Percentiles rank a stretch among this genome's conserved stretches.
phyloP scores from a whole-genome alignment of 140 eudicot species.

The Senecio squalidus region DNA sequence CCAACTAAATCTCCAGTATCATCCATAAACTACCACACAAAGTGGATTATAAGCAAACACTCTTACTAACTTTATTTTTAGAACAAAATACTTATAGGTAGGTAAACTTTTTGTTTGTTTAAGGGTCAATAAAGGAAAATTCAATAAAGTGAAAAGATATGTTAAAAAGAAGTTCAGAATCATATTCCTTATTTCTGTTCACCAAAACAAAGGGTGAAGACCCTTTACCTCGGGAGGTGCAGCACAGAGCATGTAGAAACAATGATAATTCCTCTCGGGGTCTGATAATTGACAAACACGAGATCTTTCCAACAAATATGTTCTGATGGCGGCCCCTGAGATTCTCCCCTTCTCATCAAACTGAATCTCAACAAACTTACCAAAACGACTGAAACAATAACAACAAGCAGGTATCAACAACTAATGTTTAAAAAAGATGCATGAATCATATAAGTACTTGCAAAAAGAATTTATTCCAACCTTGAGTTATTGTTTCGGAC shows the following conservation, averaged over 20 bases:
- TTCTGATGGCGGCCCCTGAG: conserved; percentile 99
- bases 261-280: conserved; percentile 95
- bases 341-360: conserved; percentile 82
- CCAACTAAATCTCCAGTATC: background rate
- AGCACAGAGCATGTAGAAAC: conserved; percentile 99
- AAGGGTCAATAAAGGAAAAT: background rate
- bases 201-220: conserved; percentile 9
- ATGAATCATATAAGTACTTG: background rate
- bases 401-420: conserved; percentile 12
- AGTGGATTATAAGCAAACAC: background rate
- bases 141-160: background rate
- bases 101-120: conserved; percentile 13
- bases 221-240: conserved; percentile 79
- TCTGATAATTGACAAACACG: conserved; percentile 98
- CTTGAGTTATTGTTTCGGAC: conserved; percentile 84
- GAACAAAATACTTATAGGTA: conserved; percentile 5
- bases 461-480: conserved; percentile 23
- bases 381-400: conserved; percentile 74
- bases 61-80: background rate
- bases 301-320: conserved; percentile 90
- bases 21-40: conserved; percentile 10
- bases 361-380: conserved; percentile 97
- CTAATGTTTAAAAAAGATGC: conserved; percentile 1
- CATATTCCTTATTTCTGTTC: background rate
- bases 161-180: background rate